Base-by-base conservation (phyloP, 352 stramenopile genomes). In the Phytophthora agathidicida region DNA sequence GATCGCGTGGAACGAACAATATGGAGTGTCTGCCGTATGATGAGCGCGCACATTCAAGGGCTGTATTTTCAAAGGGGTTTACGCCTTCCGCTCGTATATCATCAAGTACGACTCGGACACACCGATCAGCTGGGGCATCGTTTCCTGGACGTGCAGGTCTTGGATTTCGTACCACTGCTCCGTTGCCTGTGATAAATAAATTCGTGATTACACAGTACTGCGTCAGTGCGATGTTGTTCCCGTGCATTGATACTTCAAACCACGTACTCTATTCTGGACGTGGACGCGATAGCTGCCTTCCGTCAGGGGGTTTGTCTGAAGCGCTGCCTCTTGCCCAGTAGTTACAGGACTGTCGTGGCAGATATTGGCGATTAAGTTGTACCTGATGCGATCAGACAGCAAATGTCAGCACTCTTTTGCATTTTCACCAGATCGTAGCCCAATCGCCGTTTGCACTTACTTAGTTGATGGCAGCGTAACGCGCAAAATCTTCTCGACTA, bases 121-220 rank as follows among this genome's bases (percentile, higher is more conserved):
- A 13, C 95, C 96, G 65, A 99, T 99, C 32, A 99, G 85, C 72
- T 99, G 96, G 10, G 98, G 94, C 85, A 98, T 98, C 8, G 95
- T 99, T 71, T 99, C 93, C 49, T 97, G 86, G 7, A 99, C 96
- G 50, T 98, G 91, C 17, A 99, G 75, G 62, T 99, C 97, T 63
- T 99, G 96, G 35, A 99, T 98, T 61, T 99, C 97, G 68, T 99
- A 99, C 97, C 96, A 99, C 57, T 99, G 94, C 39, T 97, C 91
- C 4, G 88, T 96, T 20, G 87, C 93, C 78, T 96, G 73, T 38
- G 23, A 43, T 7, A 65, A 22, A 60, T 38, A 31, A 62, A 41
- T 3, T 17, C 17, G 47, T 45, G 17, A 26, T 32, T 19, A 51
- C 9, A 16, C 27, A 46, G 42, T 35, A 38, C 42, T 32, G 36